A percentile compares a stretch with the other conserved stretches of the same genome.
These are phyloP conservation scores for Ettlia oleoabundans DNA, from an alignment of 139 green algal genomes.

Conservation along the genomic window DNA sequence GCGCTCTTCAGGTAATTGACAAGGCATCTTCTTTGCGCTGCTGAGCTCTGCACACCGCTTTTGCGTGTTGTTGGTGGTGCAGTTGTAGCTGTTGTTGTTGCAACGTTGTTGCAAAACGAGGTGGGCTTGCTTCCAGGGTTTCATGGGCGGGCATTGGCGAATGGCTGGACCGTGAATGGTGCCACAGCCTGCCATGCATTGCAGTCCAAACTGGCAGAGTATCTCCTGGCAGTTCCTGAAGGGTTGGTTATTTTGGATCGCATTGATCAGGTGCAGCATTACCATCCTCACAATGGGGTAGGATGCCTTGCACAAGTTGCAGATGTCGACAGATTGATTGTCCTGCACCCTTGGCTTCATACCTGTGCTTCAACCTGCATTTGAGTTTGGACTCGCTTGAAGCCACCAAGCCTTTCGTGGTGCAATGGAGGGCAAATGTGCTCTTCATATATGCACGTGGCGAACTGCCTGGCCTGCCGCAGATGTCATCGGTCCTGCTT, in stretches of 20 bases:
- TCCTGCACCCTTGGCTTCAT: too few species aligned
- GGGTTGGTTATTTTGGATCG: background rate
- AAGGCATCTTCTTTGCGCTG: too few species aligned
- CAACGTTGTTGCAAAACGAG: background rate
- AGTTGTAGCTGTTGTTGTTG: background rate
- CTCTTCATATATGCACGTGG: too few species aligned
- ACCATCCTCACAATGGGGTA: background rate
- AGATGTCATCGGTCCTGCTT: background rate
- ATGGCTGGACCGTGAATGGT: too few species aligned
- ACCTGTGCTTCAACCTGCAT: background rate
- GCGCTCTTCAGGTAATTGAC: background rate
- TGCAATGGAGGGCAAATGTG: too few species aligned
- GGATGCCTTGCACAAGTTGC: background rate
- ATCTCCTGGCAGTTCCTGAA: background rate
- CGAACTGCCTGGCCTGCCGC: background rate
- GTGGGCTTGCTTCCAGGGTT: background rate
- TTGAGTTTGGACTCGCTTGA: background rate
- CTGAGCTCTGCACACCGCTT: background rate
- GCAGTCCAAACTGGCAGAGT: background rate
- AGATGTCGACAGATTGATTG: too few species aligned
- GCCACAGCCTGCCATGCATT: too few species aligned
- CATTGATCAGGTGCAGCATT: background rate
- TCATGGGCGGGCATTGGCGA: too few species aligned
- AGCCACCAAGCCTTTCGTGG: too few species aligned
- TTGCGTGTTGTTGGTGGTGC: background rate